Conservation (phyloP, 768 basidiomycete genomes). For the Termitomyces sp. region DNA sequence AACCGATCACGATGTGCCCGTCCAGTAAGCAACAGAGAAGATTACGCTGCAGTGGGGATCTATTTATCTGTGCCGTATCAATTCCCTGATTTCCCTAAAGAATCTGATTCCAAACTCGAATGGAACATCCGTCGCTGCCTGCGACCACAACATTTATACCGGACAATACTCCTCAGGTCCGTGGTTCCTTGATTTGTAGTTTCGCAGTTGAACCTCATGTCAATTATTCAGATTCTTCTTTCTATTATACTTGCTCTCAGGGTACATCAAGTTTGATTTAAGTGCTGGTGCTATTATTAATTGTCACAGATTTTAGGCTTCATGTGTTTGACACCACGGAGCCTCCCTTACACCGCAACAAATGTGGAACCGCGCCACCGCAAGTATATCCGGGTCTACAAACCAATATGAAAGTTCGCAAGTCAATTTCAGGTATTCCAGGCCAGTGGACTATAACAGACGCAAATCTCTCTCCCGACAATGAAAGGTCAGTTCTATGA, state of each 20-base stretch:
- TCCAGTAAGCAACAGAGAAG: constrained; percentile 39
- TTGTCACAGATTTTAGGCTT: constrained; percentile 69
- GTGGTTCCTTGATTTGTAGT: background rate
- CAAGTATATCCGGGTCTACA: constrained; percentile 23
- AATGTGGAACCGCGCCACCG: constrained; percentile 5
- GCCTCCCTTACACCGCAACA: constrained; percentile 24
- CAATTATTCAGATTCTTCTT: constrained; percentile 62
- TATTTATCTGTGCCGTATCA: background rate
- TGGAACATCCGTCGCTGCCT: constrained; percentile 74
- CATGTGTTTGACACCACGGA: constrained; percentile 81
- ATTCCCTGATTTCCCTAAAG: constrained; percentile 28
- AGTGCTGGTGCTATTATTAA: background rate
- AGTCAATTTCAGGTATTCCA: constrained; percentile 69
- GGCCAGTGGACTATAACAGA: constrained; percentile 96
- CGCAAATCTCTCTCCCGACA: constrained; percentile 84
- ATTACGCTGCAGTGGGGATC: constrained; percentile 43
- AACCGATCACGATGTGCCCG: constrained; percentile 32
- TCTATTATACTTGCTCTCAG: constrained; percentile 91
- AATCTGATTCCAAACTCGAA: constrained; percentile 71
- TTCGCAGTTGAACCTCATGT: constrained; percentile 1
- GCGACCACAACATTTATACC: constrained; percentile 71
- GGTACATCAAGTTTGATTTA: constrained; percentile 33
- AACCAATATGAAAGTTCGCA: constrained; percentile 40
- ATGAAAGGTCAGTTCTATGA: constrained; percentile 55
- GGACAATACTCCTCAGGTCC: constrained; percentile 78